Base-by-base conservation (phyloP, 2,329 filamentous ascomycete genomes). In the Epichloe sibirici region DNA sequence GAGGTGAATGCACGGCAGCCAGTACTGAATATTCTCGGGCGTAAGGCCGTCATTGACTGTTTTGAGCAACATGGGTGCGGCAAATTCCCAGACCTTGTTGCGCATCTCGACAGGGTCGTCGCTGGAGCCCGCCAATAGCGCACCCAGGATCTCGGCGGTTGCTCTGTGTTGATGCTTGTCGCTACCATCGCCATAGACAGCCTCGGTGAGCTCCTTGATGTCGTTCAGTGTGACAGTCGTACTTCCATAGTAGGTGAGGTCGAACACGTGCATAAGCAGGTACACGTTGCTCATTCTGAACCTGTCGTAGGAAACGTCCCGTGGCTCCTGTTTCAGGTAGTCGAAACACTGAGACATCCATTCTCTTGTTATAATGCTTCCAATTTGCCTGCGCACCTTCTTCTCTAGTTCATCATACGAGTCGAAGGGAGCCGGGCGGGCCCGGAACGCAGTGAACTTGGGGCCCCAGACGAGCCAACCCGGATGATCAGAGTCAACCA, bases 91-190 rank as follows among this genome's bases (percentile, higher is more conserved):
- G 1, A 94, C 80, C 59, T 81, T 75, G 53, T 86, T 80, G 45
- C 90, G 83, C 58, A 86, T 81, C 51, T 88, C 82, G 4, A 83
- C 73, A 5, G 84, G 83, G 31, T 89, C 83, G 59, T 96, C 90
- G 48, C 84, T 79, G 15, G 89, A 88, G 38, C 88, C 88, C 15
- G 83, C 82, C 28, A 98, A 75, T 61, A 98, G 69, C 4, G 88
- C 90, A 13, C 88, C 90, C 48, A 98, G 73, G 52, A 98, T 96
- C 69, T 98, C 93, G 0, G 93, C 82, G 2, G 93, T 95, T 15
- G 93, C 93, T 50, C 93, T 87, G 66, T 98, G 93, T 66, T 98
- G 91, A 66, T 98, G 93, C 69, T 96, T 96, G 66, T 98, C 93
- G 61, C 84, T 93, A 9, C 94, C 93, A 66, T 98, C 91, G 13